Evolutionary conservation across 192 early-diverging fungal species (phyloP), one percentile per base, ranked within the genome.

Genomic region (Radiomyces spectabilis): DNA sequence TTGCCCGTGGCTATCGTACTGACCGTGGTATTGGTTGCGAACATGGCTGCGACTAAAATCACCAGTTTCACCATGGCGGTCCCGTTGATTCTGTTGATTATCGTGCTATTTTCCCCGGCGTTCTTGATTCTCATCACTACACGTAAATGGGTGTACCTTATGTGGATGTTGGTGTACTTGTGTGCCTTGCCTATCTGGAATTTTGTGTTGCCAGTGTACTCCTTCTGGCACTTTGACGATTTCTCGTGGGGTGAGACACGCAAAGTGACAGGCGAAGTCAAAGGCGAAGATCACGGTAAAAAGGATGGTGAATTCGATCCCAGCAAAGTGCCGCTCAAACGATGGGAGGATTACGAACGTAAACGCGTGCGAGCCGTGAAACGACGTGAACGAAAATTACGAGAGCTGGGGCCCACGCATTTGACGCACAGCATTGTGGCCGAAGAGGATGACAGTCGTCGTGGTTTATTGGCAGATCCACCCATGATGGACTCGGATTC

Each of bases 211-310:
- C 95, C 95, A 0, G 53, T 85, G 2, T 97, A 97, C 66, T 87
- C 92, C n/a, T 94, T 87, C 77, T 94, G 91, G 91, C 86, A 93
- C 70, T 93, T 93, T 74, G 89, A 91, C 68, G 92, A 94, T 55
- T 94, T 94, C 44, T 86, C 83, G n/a, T 92, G 88, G 87, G 88
- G 87, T 26, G 82, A 87, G 52, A 89, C 87, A 24, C 81, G 87
- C 45, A 86, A 83, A 59, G 84, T 89, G 6, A 72, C 65, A n/a
- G 86, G 86, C 32, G 87, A 86, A 56, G 71, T 57, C 26, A 80
- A 82, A 50, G 77, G 76, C 16, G 84, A 84, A 38, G 85, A 84
- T 64, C 91, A 94, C 54, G 76, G 80, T 40, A 74, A 75, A 13
- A 71, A 76, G 8, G 90, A 85, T 18, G 92, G 92, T 42, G 73